Conservation (phyloP, 192 early-diverging fungal genomes). For the Podila clonocystis region DNA sequence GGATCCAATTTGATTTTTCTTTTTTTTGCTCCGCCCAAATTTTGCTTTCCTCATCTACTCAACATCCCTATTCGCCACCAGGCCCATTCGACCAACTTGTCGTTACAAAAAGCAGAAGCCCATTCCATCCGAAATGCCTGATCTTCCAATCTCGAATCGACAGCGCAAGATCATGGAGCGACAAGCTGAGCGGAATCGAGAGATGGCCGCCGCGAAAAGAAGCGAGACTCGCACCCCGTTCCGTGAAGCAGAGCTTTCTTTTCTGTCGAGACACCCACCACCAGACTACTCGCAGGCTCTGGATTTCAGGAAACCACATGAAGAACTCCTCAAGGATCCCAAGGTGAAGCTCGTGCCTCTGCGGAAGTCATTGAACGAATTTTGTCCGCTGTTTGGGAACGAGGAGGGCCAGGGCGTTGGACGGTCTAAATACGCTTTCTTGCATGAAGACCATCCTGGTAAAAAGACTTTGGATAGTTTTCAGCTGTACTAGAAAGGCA, state of each 20-base stretch:
- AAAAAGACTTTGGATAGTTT: background rate
- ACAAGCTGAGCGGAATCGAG: conserved; percentile 37
- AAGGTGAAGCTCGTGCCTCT: conserved; percentile 30
- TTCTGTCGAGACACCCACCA: conserved; percentile 58
- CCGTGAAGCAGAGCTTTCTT: conserved; percentile 71
- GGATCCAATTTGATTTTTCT: background rate
- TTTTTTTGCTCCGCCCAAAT: background rate
- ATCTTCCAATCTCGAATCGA: conserved; percentile 35
- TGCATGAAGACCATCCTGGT: conserved; percentile 54
- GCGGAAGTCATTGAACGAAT: conserved; percentile 21
- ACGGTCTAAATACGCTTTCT: conserved; percentile 24
- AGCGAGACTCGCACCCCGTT: conserved; percentile 69
- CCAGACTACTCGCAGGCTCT: conserved; percentile 65
- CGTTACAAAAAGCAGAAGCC: too few relatives aligned
- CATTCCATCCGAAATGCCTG: background rate
- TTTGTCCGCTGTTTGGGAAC: conserved; percentile 36
- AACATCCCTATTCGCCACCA: too few relatives aligned
- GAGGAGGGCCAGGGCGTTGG: conserved; percentile 13
- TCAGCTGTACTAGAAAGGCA: background rate
- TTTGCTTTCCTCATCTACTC: too few relatives aligned
- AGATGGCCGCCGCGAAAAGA: conserved; percentile 20
- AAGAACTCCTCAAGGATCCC: conserved; percentile 4
- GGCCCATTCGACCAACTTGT: too few relatives aligned
- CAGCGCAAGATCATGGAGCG: conserved; percentile 50
- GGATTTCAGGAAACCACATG: conserved; percentile 57